phyloP scores from a whole-genome alignment of 139 green algal species.

The Coccomyxa sp. region DNA sequence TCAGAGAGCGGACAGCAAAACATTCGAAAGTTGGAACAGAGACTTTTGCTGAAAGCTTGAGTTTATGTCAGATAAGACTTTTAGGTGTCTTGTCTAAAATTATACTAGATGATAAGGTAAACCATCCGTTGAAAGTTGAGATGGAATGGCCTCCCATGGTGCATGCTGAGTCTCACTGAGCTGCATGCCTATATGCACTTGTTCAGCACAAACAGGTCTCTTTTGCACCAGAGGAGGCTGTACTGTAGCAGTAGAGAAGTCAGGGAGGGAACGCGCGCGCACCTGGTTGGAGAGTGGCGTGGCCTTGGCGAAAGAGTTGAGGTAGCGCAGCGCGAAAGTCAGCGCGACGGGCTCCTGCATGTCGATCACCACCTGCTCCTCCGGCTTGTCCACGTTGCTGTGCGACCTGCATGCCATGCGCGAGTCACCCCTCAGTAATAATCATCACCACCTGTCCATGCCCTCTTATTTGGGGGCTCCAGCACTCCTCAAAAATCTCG shows the following conservation, averaged over 20 bases:
- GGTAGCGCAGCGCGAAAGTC: conserved; percentile 96
- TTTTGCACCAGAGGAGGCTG: too few relatives aligned
- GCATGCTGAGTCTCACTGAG: not conserved
- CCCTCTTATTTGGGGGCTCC: not conserved
- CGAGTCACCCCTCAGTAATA: not conserved
- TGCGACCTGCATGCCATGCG: conserved; percentile 48
- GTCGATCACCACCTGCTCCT: conserved; percentile 86
- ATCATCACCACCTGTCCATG: not conserved
- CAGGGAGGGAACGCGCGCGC: not conserved
- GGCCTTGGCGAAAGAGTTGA: conserved; percentile 97
- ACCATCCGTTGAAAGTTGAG: too few relatives aligned
- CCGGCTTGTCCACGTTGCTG: conserved; percentile 60
- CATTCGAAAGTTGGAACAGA: too few relatives aligned
- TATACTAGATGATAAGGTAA: too few relatives aligned
- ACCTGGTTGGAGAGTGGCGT: conserved; percentile 37
- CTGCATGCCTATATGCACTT: not conserved
- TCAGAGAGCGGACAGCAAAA: too few relatives aligned
- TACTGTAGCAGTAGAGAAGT: too few relatives aligned
- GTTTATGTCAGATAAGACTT: too few relatives aligned
- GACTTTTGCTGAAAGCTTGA: too few relatives aligned
- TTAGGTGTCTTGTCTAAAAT: too few relatives aligned
- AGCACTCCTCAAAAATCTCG: not conserved
- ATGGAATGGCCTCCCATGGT: too few relatives aligned
- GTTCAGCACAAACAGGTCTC: too few relatives aligned
- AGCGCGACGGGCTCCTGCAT: conserved; percentile 90